These are phyloP conservation scores for Leishmania gerbilli DNA, from an alignment of 208 protist species.

Conservation along the genomic window DNA sequence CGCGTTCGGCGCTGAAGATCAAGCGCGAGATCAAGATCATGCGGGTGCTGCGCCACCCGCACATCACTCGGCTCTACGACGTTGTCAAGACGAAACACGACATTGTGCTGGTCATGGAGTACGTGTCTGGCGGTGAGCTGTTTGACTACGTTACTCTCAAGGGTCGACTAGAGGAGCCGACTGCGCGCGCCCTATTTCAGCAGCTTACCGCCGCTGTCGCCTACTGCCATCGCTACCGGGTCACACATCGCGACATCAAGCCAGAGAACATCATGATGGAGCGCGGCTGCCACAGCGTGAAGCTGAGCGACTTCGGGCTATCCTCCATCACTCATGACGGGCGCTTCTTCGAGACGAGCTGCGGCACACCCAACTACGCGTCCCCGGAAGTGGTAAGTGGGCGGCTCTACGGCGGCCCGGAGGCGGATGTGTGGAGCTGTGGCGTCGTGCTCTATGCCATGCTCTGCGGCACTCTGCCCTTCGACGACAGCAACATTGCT, in stretches of 20 bases:
- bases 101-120: constrained; percentile 98
- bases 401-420: constrained; percentile 70
- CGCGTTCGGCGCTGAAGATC: constrained; percentile 89
- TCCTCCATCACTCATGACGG: constrained; percentile 81
- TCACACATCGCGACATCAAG: constrained; percentile 96
- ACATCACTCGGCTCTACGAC: constrained; percentile 97
- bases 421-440: constrained; percentile 88
- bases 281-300: constrained; percentile 65
- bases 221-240: constrained; percentile 96
- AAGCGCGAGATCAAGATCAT: constrained; percentile 98
- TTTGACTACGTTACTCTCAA: constrained; percentile 98
- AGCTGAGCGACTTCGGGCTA: constrained; percentile 87
- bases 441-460: constrained; percentile 91
- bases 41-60: constrained; percentile 96
- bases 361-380: constrained; percentile 88
- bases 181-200: constrained; percentile 95
- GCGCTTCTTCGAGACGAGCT: constrained; percentile 86
- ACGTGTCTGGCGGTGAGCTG: constrained; percentile 97
- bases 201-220: constrained; percentile 98
- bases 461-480: constrained; percentile 76
- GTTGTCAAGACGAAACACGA: constrained; percentile 97
- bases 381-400: constrained; percentile 85
- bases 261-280: constrained; percentile 96
- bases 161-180: constrained; percentile 91
- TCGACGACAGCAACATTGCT: constrained; percentile 73